Conservation (phyloP, 257 asterid species). For the Solanum rostratum region DNA sequence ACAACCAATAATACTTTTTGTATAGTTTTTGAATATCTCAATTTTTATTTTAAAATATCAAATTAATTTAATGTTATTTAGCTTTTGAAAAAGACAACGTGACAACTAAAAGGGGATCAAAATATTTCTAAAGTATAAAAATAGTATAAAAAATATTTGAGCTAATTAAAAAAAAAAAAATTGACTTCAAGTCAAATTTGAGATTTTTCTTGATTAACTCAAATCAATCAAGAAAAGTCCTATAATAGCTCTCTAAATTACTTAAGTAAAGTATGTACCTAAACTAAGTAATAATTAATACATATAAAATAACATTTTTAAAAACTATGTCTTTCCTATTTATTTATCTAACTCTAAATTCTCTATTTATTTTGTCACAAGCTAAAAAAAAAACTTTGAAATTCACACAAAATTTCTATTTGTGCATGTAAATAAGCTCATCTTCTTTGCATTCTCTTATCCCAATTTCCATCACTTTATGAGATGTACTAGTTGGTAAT, state of each 20-base stretch:
- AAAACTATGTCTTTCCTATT: background rate
- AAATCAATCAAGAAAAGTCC: background rate
- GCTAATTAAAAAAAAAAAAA: background rate
- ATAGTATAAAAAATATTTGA: background rate
- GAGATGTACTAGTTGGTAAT: background rate
- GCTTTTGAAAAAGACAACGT: too few species aligned
- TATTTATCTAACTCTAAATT: background rate
- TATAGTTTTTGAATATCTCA: too few species aligned
- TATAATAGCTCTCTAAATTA: background rate
- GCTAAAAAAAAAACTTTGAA: too few species aligned
- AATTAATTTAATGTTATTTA: too few species aligned
- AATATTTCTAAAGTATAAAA: too few species aligned
- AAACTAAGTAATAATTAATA: background rate
- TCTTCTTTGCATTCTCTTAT: background rate
- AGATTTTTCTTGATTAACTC: background rate
- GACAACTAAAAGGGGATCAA: too few species aligned
- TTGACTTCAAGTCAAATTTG: background rate
- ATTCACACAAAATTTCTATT: background rate
- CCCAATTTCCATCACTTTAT: background rate
- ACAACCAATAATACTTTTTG: too few species aligned
- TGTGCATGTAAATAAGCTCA: background rate
- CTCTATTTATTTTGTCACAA: background rate
- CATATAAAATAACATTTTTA: background rate
- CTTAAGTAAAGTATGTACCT: background rate
- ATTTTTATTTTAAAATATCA: too few species aligned